These are phyloP conservation scores for Tolypocladium ovalisporum DNA, from an alignment of 2,329 filamentous ascomycete genomes.

Conservation along the genomic window DNA sequence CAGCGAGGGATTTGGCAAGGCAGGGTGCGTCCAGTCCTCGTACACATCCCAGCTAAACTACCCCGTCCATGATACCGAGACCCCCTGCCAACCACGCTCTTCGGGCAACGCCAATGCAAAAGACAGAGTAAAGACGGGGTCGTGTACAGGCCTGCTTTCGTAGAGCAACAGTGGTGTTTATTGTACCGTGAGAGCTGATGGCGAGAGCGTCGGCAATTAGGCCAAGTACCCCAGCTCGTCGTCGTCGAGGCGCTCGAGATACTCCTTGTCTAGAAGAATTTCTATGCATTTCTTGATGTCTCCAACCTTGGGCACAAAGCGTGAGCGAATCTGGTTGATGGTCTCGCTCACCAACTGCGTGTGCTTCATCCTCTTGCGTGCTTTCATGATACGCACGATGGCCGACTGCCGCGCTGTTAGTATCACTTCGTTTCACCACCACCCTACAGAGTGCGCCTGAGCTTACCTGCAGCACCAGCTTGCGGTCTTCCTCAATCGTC, in stretches of 20 bases:
- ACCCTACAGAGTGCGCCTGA: constrained; percentile 16
- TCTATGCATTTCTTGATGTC: constrained; percentile 99
- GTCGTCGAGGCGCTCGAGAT: constrained; percentile 87
- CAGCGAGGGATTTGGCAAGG: neutral
- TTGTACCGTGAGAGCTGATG: neutral
- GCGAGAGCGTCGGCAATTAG: constrained; percentile 30
- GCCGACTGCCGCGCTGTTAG: constrained; percentile 57
- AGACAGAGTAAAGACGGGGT: neutral
- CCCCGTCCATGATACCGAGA: neutral
- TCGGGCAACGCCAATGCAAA: constrained; percentile 3
- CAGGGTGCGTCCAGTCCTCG: neutral
- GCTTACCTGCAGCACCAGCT: constrained; percentile 87
- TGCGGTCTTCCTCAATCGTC: constrained; percentile 96
- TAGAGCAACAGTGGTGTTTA: neutral
- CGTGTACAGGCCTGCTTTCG: neutral
- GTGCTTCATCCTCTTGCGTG: constrained; percentile 98
- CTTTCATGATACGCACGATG: constrained; percentile 99
- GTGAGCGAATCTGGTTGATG: constrained; percentile 85
- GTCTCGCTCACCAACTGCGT: constrained; percentile 87
- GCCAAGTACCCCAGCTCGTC: constrained; percentile 93
- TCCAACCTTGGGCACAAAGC: constrained; percentile 83
- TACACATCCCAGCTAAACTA: neutral
- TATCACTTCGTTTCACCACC: neutral
- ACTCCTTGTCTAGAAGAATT: constrained; percentile 96
- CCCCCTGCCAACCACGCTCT: neutral